phyloP scores from a whole-genome alignment of 345 rosid genomes.

The Sonneratia alba region DNA sequence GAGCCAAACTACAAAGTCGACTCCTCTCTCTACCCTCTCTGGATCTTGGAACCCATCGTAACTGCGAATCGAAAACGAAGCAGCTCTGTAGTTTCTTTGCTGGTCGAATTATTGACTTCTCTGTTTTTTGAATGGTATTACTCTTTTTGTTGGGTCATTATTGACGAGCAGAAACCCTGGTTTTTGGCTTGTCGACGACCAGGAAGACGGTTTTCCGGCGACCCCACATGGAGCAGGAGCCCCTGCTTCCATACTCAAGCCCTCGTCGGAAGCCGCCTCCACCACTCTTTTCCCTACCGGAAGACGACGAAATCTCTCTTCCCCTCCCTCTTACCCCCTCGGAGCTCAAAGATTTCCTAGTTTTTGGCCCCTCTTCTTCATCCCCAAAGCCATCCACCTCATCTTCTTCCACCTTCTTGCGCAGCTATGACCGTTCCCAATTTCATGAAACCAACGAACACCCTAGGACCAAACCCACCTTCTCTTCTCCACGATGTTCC shows the following conservation, averaged over 20 bases:
- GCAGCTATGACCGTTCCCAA: neutral
- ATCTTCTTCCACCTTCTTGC: constrained; percentile 16
- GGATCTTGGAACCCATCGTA: no score
- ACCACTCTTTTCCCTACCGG: constrained; percentile 56
- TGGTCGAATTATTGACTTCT: no score
- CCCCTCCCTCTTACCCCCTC: constrained; percentile 62
- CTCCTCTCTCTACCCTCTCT: no score
- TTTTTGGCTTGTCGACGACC: neutral
- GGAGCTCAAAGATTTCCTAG: constrained; percentile 53
- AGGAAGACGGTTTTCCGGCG: constrained; percentile 10
- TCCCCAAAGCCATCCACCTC: constrained; percentile 24
- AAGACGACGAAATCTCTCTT: constrained; percentile 46
- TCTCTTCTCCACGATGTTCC: constrained; percentile 1
- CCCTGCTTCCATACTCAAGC: constrained; percentile 34
- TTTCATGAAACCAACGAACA: neutral
- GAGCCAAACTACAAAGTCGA: no score
- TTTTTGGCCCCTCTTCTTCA: constrained; percentile 51
- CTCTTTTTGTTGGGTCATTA: no score
- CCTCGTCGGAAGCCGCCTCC: constrained; percentile 31
- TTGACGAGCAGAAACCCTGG: no score
- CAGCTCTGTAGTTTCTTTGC: no score
- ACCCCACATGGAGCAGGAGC: constrained; percentile 45
- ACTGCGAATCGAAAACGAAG: no score
- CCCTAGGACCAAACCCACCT: neutral
- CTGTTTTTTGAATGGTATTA: no score